Evolutionary conservation across 768 basidiomycete genomes (phyloP).

Genomic region (Leccinellum rugosiceps): DNA sequence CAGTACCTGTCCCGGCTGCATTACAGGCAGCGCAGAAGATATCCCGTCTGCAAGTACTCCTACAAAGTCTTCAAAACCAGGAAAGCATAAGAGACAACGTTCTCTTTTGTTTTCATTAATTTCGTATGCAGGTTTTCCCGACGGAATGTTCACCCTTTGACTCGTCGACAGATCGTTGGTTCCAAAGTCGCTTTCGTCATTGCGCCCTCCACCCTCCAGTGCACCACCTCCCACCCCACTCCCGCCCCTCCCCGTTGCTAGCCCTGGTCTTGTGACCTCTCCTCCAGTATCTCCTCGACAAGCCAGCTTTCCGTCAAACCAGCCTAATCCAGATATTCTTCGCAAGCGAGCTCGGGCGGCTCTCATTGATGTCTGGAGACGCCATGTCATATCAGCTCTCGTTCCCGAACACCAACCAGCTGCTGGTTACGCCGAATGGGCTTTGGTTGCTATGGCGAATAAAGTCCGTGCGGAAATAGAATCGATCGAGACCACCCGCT

Average conservation of each 20-base stretch:
- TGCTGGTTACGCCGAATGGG: constrained; percentile 35
- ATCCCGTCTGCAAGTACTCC: constrained; percentile 12
- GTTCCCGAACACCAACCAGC: constrained; percentile 28
- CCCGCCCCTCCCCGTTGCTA: constrained; percentile 28
- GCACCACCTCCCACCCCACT: constrained; percentile 29
- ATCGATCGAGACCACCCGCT: constrained; percentile 3
- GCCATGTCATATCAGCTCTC: constrained; percentile 56
- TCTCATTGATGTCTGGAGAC: constrained; percentile 65
- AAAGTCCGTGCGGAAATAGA: constrained; percentile 17
- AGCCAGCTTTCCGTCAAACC: constrained; percentile 5
- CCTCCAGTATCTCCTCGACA: constrained; percentile 25
- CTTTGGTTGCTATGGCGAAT: constrained; percentile 28
- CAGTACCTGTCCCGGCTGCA: constrained; percentile 23
- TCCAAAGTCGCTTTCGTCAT: constrained; percentile 30
- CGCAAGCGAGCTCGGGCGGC: constrained; percentile 63
- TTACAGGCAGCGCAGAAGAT: constrained; percentile 17
- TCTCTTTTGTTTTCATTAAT: constrained; percentile 71
- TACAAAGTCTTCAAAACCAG: constrained; percentile 31
- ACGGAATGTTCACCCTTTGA: background rate
- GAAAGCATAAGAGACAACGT: constrained; percentile 65
- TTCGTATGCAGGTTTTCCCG: constrained; percentile 36
- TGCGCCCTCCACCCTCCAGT: constrained; percentile 19
- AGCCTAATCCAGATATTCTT: constrained; percentile 38
- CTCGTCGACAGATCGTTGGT: constrained; percentile 25
- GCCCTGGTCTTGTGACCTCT: constrained; percentile 26